Percentiles rank a stretch among this genome's conserved stretches.
Conservation (phyloP, 169 alveolate species). For the Eimeria falciformis region DNA sequence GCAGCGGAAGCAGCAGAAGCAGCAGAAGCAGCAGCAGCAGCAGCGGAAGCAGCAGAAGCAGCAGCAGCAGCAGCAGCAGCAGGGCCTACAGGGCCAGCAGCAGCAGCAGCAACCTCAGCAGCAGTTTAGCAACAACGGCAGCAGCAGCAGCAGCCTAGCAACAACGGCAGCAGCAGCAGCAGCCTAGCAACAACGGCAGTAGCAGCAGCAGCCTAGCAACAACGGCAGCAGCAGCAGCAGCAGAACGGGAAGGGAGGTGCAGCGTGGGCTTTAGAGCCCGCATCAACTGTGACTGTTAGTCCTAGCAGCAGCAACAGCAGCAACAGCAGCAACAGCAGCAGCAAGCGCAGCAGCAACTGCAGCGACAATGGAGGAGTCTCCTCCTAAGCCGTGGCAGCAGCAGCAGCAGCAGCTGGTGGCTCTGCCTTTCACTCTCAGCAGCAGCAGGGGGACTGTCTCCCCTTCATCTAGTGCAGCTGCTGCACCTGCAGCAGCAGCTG, state of each 20-base stretch:
- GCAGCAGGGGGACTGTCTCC: background rate
- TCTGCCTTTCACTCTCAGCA: constrained; percentile 6
- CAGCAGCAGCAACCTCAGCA: background rate
- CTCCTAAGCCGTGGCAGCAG: constrained; percentile 29
- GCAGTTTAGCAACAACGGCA: background rate
- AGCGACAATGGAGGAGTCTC: constrained; percentile 31
- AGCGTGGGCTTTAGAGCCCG: background rate
- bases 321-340: background rate
- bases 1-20: background rate
- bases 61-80: constrained; percentile 38
- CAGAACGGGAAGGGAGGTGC: background rate
- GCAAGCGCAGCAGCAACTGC: background rate
- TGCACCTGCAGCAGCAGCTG: background rate
- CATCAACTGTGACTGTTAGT: background rate
- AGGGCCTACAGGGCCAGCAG: too few species aligned
- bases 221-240: background rate
- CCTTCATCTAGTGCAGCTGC: background rate
- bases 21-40: background rate
- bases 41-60: constrained; percentile 6
- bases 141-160: constrained; percentile 9
- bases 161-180: background rate
- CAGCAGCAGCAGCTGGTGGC: constrained; percentile 20
- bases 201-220: background rate
- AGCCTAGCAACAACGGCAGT: background rate
- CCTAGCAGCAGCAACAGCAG: background rate